Percentiles rank a stretch among this genome's conserved stretches.
phyloP scores from a whole-genome alignment of 2,329 filamentous ascomycete species.

The Pseudonectria buxi region DNA sequence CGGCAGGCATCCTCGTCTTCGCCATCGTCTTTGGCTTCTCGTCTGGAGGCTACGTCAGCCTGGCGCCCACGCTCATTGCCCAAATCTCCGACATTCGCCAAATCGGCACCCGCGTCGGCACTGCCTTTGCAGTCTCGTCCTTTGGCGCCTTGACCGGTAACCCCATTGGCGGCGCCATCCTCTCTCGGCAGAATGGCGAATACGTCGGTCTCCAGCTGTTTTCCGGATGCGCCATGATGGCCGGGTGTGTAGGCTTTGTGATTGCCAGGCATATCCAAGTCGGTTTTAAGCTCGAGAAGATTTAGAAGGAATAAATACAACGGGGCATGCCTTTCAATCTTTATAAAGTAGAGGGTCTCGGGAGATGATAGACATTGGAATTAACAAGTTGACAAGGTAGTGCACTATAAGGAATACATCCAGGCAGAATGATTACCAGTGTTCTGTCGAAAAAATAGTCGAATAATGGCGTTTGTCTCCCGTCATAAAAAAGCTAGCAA shows the following conservation, averaged over 20 bases:
- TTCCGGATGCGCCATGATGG: conserved; percentile 45
- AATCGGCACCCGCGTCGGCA: conserved; percentile 62
- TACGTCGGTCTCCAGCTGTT: conserved; percentile 60
- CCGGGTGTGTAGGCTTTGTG: conserved; percentile 22
- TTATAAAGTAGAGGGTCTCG: no score
- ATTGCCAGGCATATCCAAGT: conserved; percentile 28
- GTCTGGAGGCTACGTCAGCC: conserved; percentile 58
- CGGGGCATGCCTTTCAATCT: no score
- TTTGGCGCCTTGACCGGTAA: conserved; percentile 60
- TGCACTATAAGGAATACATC: no score
- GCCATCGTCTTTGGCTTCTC: conserved; percentile 63
- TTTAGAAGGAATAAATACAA: conserved; percentile 16
- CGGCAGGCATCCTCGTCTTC: conserved; percentile 57
- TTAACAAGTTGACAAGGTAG: no score
- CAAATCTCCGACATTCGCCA: conserved; percentile 65
- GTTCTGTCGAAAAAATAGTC: no score
- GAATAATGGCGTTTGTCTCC: no score
- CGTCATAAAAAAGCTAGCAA: no score
- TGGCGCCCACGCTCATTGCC: conserved; percentile 58
- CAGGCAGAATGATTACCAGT: no score
- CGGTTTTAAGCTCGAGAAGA: conserved; percentile 28
- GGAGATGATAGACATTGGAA: no score
- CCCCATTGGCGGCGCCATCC: conserved; percentile 60
- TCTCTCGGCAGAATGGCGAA: conserved; percentile 42
- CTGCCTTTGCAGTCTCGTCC: conserved; percentile 53